Base-by-base conservation (phyloP, 805 yeast genomes). In the Komagataella phaffii region DNA sequence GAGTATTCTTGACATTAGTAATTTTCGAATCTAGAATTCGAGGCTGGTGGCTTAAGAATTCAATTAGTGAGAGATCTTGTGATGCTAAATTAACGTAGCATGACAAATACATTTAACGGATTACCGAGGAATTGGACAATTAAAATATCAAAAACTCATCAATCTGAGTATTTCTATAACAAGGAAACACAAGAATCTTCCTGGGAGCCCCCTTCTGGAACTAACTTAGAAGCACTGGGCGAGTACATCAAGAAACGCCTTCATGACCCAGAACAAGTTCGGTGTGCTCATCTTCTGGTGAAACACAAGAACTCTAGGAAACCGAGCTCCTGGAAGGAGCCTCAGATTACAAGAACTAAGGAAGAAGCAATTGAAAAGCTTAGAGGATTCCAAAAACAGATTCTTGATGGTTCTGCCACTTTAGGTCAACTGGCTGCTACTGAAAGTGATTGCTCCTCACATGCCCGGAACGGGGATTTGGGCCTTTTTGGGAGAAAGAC, bases 151-250 rank as follows among this genome's bases (percentile, higher is more conserved):
- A 79, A 81, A 54, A 83, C 93, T 14, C 88, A 87, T 62, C 79
- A 86, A 60, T 78, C 88, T 58, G 96, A 91, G 54, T 93, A 93
- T 69, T 93, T 73, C 67, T 82, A 76, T 68, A 80, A 90, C 62
- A 78, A 81, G 24, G 72, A 73, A 46, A 80, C 89, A 1, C 75
- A 79, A 48, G 82, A 82, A 62, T 85, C 96, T 0, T 73, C 81
- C 44, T 93, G 99, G 99, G 90, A 83, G 52, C 86, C 95, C 8
- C 99, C 99, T 2, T 77, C 71, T 49, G 96, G 91, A 3, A 80
- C 95, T 1, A 85, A 93, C 58, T 62, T 74, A 14, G 79, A 67
- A 1, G 70, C 72, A 57, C 72, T 91, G 53, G 71, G 76, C 45
- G 68, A 67, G 14, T 87, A 86, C 66, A 67, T 87, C 55, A 68